These are phyloP conservation scores for Saccharomyces paradoxus DNA, from an alignment of 805 yeast genomes.

Conservation along the genomic window DNA sequence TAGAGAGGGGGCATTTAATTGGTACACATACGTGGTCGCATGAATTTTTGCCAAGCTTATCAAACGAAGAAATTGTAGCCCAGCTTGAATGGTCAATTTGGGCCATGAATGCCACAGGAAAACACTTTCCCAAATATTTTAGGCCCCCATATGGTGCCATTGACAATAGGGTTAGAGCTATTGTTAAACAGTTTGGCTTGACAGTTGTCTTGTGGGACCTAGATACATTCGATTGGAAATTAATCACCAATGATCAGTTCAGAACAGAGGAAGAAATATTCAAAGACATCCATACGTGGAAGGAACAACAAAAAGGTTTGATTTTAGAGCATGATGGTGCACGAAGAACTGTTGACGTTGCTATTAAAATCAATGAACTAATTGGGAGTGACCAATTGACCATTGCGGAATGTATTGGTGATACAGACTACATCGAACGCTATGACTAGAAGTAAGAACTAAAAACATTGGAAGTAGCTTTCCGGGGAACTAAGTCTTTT, in stretches of 20 bases:
- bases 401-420: slow-evolving; percentile 70
- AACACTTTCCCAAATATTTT: slow-evolving; percentile 83
- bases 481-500: neutral
- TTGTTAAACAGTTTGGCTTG: slow-evolving; percentile 77
- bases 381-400: slow-evolving; percentile 59
- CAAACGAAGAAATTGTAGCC: slow-evolving; percentile 77
- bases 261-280: slow-evolving; percentile 47
- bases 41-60: slow-evolving; percentile 65
- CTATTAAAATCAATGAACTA: slow-evolving; percentile 47
- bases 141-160: slow-evolving; percentile 96
- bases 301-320: slow-evolving; percentile 43
- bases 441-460: slow-evolving; percentile 6
- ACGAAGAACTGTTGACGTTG: slow-evolving; percentile 59
- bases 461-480: neutral
- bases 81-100: slow-evolving; percentile 92
- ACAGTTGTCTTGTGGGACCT: slow-evolving; percentile 85
- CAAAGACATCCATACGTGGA: slow-evolving; percentile 51
- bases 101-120: slow-evolving; percentile 95
- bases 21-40: slow-evolving; percentile 95
- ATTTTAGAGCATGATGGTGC: slow-evolving; percentile 84
- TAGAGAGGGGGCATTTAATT: slow-evolving; percentile 61
- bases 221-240: slow-evolving; percentile 87
- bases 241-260: slow-evolving; percentile 38
- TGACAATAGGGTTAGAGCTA: slow-evolving; percentile 76
- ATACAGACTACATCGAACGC: slow-evolving; percentile 48